These are phyloP conservation scores for Colletotrichum cordylinicola DNA, from an alignment of 2,329 filamentous ascomycete species.

Conservation along the genomic window DNA sequence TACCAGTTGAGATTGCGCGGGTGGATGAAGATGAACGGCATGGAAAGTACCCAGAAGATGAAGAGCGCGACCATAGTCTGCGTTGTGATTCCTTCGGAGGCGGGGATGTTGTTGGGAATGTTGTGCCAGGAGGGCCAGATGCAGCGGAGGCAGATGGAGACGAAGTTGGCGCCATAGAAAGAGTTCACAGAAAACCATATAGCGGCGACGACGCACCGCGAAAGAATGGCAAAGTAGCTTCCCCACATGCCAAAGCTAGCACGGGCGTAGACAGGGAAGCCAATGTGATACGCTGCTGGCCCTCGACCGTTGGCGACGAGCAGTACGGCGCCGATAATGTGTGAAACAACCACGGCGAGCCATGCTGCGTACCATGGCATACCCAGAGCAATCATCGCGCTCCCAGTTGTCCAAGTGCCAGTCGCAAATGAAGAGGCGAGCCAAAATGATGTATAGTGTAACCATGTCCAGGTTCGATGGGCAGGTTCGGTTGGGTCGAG, in stretches of 20 bases:
- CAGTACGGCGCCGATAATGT: neutral
- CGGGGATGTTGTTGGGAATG: slow-evolving; percentile 29
- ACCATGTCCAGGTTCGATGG: neutral
- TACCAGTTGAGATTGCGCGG: slow-evolving; percentile 29
- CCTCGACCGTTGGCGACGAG: neutral
- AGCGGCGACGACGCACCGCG: neutral
- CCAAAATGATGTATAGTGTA: neutral
- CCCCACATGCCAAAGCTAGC: slow-evolving; percentile 1
- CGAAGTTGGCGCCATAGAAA: slow-evolving; percentile 22
- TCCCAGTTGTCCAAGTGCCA: neutral
- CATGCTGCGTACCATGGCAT: neutral
- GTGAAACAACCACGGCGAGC: neutral
- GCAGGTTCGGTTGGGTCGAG: neutral
- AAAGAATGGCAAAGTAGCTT: neutral
- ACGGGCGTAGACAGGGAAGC: neutral
- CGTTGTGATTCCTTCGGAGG: slow-evolving; percentile 28
- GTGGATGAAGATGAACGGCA: slow-evolving; percentile 31
- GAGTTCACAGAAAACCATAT: neutral
- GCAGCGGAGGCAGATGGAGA: slow-evolving; percentile 30
- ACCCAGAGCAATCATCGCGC: neutral
- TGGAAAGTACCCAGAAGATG: slow-evolving; percentile 27
- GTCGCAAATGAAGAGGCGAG: neutral
- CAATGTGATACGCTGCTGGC: neutral
- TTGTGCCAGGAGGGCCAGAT: slow-evolving; percentile 29
- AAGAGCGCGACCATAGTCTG: slow-evolving; percentile 29